phyloP scores from a whole-genome alignment of 2,329 filamentous ascomycete genomes.

The Alternaria sp. region DNA sequence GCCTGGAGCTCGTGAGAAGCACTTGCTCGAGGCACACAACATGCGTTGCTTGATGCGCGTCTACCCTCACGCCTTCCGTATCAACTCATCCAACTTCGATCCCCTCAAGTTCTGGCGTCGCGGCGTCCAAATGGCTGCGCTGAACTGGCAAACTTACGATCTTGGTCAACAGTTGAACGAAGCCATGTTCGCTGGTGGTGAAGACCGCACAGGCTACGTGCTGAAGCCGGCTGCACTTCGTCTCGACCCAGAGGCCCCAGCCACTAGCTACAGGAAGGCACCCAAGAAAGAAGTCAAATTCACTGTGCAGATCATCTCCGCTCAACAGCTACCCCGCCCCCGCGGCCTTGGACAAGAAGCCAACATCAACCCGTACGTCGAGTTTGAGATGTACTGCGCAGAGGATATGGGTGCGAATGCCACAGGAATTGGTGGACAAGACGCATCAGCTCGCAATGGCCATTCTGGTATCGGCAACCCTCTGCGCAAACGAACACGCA shows the following conservation, averaged over 20 bases:
- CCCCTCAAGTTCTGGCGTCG: conserved; percentile 92
- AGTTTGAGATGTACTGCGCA: conserved; percentile 92
- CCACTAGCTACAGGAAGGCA: conserved; percentile 67
- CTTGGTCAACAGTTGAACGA: conserved; percentile 95
- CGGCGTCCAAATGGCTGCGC: conserved; percentile 95
- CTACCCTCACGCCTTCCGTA: conserved; percentile 83
- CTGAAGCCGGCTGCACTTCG: conserved; percentile 89
- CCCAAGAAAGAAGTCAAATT: conserved; percentile 86
- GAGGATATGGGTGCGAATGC: conserved; percentile 87
- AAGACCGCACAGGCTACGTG: conserved; percentile 88
- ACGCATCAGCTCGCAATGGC: conserved; percentile 70
- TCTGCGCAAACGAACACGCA: conserved; percentile 78
- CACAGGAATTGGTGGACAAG: conserved; percentile 70
- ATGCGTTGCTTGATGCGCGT: conserved; percentile 86
- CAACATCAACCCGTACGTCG: conserved; percentile 89
- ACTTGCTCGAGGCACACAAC: conserved; percentile 86
- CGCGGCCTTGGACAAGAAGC: conserved; percentile 74
- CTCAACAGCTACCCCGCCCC: conserved; percentile 90
- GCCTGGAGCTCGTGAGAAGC: conserved; percentile 77
- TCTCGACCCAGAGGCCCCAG: conserved; percentile 38
- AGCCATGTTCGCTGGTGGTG: conserved; percentile 94
- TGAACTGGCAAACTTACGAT: conserved; percentile 99
- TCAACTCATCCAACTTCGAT: conserved; percentile 93
- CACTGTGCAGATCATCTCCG: conserved; percentile 87
- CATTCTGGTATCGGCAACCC: conserved; percentile 74